phyloP scores from a whole-genome alignment of 2,329 filamentous ascomycete genomes.

The Scortechinia acanthostroma region DNA sequence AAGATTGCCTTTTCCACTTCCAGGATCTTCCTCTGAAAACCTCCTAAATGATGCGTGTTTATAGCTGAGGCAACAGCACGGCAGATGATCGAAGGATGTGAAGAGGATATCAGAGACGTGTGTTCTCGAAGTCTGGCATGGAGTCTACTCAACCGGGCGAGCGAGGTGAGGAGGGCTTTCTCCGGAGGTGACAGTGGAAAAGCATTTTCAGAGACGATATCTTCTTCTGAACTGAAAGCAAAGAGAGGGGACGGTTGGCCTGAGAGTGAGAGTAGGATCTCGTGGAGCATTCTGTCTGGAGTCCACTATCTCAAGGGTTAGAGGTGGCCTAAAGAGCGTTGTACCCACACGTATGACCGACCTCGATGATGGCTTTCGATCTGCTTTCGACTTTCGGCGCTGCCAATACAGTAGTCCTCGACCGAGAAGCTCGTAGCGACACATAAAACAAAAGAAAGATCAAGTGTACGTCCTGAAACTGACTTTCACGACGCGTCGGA shows the following conservation, averaged over 20 bases:
- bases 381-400: constrained; percentile 10
- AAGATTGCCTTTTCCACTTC: constrained; percentile 62
- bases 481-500: constrained; percentile 8
- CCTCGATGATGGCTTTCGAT: background rate
- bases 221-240: constrained; percentile 21
- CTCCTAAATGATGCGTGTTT: constrained; percentile 45
- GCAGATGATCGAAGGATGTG: constrained; percentile 57
- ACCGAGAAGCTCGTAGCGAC: constrained; percentile 33
- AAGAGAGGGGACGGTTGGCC: constrained; percentile 65
- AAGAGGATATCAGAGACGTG: constrained; percentile 45
- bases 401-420: constrained; percentile 30
- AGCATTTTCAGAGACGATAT: background rate
- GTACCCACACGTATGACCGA: background rate
- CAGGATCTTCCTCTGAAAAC: constrained; percentile 58
- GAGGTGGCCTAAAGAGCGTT: background rate
- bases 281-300: constrained; percentile 54
- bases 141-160: constrained; percentile 53
- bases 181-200: constrained; percentile 47
- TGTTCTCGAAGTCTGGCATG: constrained; percentile 52
- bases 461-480: constrained; percentile 2
- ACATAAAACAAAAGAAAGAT: constrained; percentile 24
- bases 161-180: constrained; percentile 51
- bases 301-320: background rate
- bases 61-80: constrained; percentile 60
- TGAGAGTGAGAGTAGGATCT: constrained; percentile 68